Evolutionary conservation across 495 filamentous ascomycete genomes (phyloP).

Genomic region (Hypoxylon lienhwacheense): DNA sequence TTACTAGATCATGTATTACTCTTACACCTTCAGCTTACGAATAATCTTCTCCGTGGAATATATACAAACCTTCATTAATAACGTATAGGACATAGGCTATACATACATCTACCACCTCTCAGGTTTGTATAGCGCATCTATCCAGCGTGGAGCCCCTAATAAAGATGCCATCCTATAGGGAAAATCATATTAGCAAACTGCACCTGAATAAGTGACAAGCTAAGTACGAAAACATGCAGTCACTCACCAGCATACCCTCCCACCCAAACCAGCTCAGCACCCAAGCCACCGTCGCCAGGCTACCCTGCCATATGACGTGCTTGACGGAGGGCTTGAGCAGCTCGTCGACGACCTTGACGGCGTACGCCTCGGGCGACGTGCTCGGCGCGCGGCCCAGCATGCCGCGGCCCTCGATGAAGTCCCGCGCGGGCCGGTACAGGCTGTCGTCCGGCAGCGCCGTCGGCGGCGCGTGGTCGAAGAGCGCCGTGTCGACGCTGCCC

Average conservation of each 20-base stretch:
- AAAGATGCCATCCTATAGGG: slow-evolving; percentile 13
- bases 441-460: slow-evolving; percentile 29
- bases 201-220: not conserved
- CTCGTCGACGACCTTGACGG: slow-evolving; percentile 21
- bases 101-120: no score
- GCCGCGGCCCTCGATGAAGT: slow-evolving; percentile 32
- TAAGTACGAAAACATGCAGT: not conserved
- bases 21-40: no score
- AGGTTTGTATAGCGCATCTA: no score
- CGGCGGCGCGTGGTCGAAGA: slow-evolving; percentile 26
- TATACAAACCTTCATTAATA: no score
- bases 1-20: no score
- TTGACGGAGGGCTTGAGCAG: slow-evolving; percentile 23
- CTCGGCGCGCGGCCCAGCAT: slow-evolving; percentile 14
- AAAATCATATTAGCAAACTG: not conserved
- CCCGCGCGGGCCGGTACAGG: slow-evolving; percentile 28
- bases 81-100: no score
- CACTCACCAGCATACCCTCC: slow-evolving; percentile 37
- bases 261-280: slow-evolving; percentile 36
- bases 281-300: slow-evolving; percentile 27
- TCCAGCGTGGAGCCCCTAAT: no score
- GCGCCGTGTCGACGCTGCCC: slow-evolving; percentile 26
- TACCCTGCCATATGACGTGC: slow-evolving; percentile 28
- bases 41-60: no score
- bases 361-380: slow-evolving; percentile 20